phyloP scores from a whole-genome alignment of 106 monocot species.

The Cymbidium sinense region DNA sequence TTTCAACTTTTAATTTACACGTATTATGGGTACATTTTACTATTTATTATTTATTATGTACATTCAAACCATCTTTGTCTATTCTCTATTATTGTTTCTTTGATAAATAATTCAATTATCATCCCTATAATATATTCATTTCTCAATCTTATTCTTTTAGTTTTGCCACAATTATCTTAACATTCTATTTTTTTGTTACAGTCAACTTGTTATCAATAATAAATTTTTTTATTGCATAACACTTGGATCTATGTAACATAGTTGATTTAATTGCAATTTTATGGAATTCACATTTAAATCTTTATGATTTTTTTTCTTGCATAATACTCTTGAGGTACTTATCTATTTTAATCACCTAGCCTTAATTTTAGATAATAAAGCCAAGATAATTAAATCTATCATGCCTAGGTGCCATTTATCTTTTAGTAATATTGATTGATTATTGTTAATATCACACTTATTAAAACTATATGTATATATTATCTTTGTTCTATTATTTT shows the following conservation, averaged over 20 bases:
- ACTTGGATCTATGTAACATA: not conserved
- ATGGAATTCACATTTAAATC: not conserved
- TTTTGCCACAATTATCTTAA: not conserved
- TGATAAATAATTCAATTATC: not conserved
- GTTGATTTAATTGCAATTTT: not conserved
- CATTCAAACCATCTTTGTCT: not conserved
- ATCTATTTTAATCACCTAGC: not conserved
- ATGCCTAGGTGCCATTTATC: not conserved
- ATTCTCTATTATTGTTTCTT: not conserved
- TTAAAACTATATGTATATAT: not conserved
- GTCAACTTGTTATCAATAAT: not conserved
- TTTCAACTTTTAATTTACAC: too few species aligned
- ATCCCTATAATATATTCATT: not conserved
- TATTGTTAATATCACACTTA: too few species aligned
- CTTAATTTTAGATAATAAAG: not conserved
- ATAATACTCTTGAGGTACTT: too few species aligned
- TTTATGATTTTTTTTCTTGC: not conserved
- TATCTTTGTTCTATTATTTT: not conserved
- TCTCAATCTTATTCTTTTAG: not conserved
- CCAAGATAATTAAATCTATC: not conserved
- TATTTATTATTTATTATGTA: not conserved
- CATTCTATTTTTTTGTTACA: not conserved
- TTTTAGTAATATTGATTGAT: not conserved
- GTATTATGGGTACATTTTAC: too few species aligned
- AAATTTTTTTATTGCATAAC: not conserved